A percentile compares a stretch with the other conserved stretches of the same genome.
These are phyloP conservation scores for Bondarzewia mesenterica DNA, from an alignment of 1,284 basidiomycete genomes.

Conservation along the genomic window DNA sequence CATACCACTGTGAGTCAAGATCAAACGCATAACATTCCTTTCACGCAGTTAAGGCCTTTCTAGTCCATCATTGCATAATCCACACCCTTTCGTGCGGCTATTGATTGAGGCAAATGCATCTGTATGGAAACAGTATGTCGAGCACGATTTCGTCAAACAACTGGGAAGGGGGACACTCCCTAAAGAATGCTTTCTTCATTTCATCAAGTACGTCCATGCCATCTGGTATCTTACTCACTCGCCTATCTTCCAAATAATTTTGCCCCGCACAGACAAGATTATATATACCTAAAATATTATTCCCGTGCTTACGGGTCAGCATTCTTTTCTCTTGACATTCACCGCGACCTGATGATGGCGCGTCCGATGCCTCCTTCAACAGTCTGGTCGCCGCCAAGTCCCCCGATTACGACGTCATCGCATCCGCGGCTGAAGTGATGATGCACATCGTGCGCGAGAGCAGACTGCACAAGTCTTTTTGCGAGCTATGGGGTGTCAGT, in stretches of 20 bases:
- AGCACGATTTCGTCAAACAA: conserved; percentile 78
- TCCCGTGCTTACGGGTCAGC: conserved; percentile 63
- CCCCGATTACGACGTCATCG: conserved; percentile 55
- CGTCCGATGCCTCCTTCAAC: neutral
- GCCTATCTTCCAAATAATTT: neutral
- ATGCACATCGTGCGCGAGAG: conserved; percentile 64
- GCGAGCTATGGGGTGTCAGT: conserved; percentile 61
- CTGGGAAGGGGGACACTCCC: conserved; percentile 69
- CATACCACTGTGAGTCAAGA: conserved; percentile 49
- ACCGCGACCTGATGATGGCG: neutral
- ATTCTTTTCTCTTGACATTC: neutral
- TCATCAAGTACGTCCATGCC: conserved; percentile 62
- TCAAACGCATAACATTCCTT: neutral
- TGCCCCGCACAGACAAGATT: conserved; percentile 52
- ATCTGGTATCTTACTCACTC: neutral
- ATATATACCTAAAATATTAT: conserved; percentile 74
- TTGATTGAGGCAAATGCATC: conserved; percentile 51
- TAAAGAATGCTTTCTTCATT: conserved; percentile 68
- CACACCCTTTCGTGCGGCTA: conserved; percentile 62
- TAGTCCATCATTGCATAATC: conserved; percentile 30
- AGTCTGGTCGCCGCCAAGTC: conserved; percentile 79
- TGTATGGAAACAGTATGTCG: conserved; percentile 71
- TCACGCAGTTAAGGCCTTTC: neutral
- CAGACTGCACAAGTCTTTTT: conserved; percentile 66
- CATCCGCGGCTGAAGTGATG: conserved; percentile 59